These are phyloP conservation scores for Bipolaris oryzae DNA, from an alignment of 2,329 filamentous ascomycete genomes.

Conservation along the genomic window DNA sequence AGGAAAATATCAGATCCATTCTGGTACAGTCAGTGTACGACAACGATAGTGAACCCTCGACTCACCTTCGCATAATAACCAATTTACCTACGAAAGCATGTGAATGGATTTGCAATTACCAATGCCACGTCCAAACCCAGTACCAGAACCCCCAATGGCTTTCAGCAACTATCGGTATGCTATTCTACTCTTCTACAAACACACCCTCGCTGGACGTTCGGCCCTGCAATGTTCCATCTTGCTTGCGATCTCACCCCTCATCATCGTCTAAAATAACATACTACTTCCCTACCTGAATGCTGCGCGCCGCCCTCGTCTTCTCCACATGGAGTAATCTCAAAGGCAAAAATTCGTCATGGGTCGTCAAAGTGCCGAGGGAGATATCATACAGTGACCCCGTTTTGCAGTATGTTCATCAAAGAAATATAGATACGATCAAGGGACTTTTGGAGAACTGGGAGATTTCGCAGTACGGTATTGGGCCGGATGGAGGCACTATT, in stretches of 20 bases:
- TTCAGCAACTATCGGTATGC: background rate
- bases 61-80: background rate
- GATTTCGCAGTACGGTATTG: background rate
- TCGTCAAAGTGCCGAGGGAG: background rate
- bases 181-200: background rate
- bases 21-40: background rate
- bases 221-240: background rate
- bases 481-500: background rate
- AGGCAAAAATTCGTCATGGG: background rate
- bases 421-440: background rate
- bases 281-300: background rate
- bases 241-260: background rate
- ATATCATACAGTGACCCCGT: background rate
- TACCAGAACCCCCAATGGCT: background rate
- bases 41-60: background rate
- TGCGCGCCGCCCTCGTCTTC: background rate
- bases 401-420: background rate
- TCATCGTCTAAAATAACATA: background rate
- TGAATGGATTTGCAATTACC: background rate
- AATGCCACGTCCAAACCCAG: background rate
- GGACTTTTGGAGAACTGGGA: background rate
- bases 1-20: background rate
- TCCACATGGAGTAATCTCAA: background rate
- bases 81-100: background rate
- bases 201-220: background rate